Conservation (phyloP, 2,329 filamentous ascomycete genomes). For the Coniochaeta sp. region DNA sequence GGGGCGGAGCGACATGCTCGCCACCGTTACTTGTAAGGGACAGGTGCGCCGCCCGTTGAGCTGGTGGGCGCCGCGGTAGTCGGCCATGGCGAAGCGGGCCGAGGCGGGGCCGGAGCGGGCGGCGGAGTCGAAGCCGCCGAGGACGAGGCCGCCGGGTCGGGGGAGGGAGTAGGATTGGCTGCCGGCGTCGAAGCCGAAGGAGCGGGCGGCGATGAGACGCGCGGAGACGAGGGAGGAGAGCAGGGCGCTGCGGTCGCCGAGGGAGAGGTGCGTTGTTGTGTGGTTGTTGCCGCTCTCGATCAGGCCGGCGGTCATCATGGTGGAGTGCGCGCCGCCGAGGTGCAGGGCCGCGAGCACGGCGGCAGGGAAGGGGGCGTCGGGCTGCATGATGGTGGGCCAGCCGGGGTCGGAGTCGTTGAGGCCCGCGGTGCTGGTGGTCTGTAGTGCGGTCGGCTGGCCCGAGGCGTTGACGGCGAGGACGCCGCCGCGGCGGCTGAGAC, state of each 20-base stretch:
- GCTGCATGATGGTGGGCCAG: not conserved
- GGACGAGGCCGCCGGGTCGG: not conserved
- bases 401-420: not conserved
- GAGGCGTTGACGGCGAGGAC: not conserved
- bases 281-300: not conserved
- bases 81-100: not conserved
- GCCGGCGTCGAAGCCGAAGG: not conserved
- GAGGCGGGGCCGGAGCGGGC: not conserved
- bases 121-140: not conserved
- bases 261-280: not conserved
- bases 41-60: not conserved
- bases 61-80: not conserved
- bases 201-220: not conserved
- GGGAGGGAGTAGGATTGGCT: not conserved
- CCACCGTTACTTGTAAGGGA: not conserved
- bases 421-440: not conserved
- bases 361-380: not conserved
- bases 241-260: not conserved
- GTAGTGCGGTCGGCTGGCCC: not conserved
- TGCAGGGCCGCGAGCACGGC: not conserved
- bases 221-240: not conserved
- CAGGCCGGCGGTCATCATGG: not conserved
- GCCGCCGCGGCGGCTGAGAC: not conserved
- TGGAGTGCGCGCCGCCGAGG: not conserved
- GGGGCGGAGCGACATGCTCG: not conserved